Conservation (phyloP, 306 rosid species). For the Citrullus mucosospermus region DNA sequence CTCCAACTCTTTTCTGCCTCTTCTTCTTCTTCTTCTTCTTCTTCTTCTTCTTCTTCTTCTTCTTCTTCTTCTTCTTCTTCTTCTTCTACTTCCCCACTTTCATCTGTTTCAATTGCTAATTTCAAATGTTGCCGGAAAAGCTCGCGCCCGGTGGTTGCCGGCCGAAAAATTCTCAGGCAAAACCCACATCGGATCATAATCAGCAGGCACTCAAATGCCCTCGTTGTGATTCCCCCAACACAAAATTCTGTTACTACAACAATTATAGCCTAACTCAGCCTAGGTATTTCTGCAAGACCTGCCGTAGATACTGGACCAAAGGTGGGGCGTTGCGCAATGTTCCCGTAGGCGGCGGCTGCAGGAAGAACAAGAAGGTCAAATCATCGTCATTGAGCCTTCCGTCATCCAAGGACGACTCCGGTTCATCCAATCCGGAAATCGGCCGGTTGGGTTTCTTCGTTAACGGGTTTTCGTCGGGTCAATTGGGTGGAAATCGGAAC, state of each 20-base stretch:
- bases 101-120: background rate
- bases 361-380: constrained; percentile 68
- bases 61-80: background rate
- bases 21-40: background rate
- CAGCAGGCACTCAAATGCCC: constrained; percentile 43
- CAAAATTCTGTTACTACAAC: constrained; percentile 97
- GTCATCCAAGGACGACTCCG: constrained; percentile 16
- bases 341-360: constrained; percentile 91
- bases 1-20: background rate
- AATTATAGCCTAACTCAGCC: constrained; percentile 96
- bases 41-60: background rate
- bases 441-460: constrained; percentile 54
- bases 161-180: background rate
- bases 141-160: background rate
- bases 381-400: constrained; percentile 40
- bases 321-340: constrained; percentile 92
- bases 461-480: constrained; percentile 52
- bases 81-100: background rate
- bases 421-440: constrained; percentile 29
- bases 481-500: constrained; percentile 5
- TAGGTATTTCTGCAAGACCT: constrained; percentile 86
- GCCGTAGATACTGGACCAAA: constrained; percentile 94
- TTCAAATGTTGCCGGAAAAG: background rate
- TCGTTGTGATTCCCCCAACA: constrained; percentile 85
- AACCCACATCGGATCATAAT: background rate